Evolutionary conservation across 306 rosid genomes (phyloP).

Genomic region (Malus orientalis): DNA sequence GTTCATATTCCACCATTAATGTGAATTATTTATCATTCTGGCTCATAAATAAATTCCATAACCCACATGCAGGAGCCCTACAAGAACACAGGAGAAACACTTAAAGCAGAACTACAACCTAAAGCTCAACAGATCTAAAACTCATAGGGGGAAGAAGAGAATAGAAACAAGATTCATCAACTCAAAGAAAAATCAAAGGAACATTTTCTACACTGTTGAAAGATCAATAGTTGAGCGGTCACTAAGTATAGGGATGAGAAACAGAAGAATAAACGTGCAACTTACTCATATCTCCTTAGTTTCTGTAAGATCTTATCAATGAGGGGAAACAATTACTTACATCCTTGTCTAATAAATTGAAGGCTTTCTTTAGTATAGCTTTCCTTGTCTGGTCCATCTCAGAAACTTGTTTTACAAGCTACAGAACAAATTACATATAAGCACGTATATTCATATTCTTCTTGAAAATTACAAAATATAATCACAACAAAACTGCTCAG

Average conservation of each 20-base stretch:
- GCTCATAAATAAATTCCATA: neutral
- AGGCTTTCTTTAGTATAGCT: constrained; percentile 68
- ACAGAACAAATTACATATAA: constrained; percentile 23
- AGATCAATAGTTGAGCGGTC: neutral
- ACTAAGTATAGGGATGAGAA: neutral
- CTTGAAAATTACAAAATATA: neutral
- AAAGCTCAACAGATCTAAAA: neutral
- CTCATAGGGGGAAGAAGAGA: neutral
- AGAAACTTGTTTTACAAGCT: constrained; percentile 84
- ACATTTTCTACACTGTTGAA: neutral
- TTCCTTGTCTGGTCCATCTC: constrained; percentile 61
- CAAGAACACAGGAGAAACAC: neutral
- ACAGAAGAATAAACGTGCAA: neutral
- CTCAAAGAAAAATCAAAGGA: neutral
- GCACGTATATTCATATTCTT: constrained; percentile 16
- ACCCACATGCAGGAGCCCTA: neutral
- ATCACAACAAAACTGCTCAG: neutral
- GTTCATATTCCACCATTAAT: too few species aligned
- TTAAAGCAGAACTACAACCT: neutral
- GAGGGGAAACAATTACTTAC: constrained; percentile 38
- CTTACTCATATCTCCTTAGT: neutral
- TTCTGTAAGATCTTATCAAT: neutral
- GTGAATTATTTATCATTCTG: neutral
- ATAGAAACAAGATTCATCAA: neutral
- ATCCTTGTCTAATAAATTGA: constrained; percentile 49